A percentile compares a stretch with the other conserved stretches of the same genome.
Evolutionary conservation across 148 eudicot species (phyloP).

Genomic region (Suaeda aralocaspica): DNA sequence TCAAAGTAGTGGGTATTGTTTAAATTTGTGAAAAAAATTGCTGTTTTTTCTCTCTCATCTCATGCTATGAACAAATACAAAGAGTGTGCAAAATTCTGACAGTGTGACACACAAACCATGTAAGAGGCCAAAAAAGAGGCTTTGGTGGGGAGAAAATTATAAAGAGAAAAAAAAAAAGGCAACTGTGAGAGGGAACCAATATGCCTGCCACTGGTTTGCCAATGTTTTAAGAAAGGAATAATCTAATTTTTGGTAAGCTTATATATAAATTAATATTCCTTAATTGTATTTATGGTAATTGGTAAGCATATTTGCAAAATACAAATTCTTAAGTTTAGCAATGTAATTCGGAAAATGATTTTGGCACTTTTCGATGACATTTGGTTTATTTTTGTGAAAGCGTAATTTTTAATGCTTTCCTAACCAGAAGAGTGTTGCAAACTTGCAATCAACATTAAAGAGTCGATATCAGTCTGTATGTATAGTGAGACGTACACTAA

Average conservation of each 20-base stretch:
- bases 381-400: no score
- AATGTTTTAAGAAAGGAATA: slow-evolving; percentile 26
- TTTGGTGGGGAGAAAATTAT: slow-evolving; percentile 13
- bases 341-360: no score
- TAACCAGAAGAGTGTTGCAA: no score
- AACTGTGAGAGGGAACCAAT: slow-evolving; percentile 34
- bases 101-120: slow-evolving; percentile 30
- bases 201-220: slow-evolving; percentile 52
- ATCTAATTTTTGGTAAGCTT: neutral
- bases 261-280: no score
- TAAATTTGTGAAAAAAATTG: slow-evolving; percentile 10
- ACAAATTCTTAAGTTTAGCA: no score
- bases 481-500: no score
- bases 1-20: slow-evolving; percentile 29
- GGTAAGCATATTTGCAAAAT: no score
- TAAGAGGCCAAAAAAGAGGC: slow-evolving; percentile 35
- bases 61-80: slow-evolving; percentile 21
- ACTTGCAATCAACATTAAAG: no score
- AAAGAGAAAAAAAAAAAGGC: slow-evolving; percentile 14
- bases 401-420: no score
- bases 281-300: no score
- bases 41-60: slow-evolving; percentile 6
- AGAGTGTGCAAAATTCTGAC: slow-evolving; percentile 36
- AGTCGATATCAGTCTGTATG: no score
- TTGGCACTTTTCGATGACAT: no score